These are phyloP conservation scores for Leccinum griseonigrum DNA, from an alignment of 1,284 basidiomycete species.

Conservation along the genomic window DNA sequence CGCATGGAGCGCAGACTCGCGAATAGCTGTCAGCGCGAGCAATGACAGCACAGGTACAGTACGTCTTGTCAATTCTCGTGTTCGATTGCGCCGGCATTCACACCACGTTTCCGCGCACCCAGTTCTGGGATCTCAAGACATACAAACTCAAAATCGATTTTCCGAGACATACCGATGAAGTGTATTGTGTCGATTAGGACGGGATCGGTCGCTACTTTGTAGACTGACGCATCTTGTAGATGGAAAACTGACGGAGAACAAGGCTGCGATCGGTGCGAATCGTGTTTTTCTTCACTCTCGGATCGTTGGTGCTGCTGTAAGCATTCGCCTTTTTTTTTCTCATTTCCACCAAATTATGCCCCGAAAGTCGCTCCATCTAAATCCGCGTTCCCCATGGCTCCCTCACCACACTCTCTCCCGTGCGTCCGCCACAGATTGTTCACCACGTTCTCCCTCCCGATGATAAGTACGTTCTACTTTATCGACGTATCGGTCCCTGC, in stretches of 20 bases:
- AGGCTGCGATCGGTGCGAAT: conserved; percentile 5
- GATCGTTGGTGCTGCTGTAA: conserved; percentile 8
- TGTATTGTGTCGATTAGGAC: conserved; percentile 96
- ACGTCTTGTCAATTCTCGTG: conserved; percentile 19
- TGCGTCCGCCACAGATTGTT: conserved; percentile 7
- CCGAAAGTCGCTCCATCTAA: not conserved
- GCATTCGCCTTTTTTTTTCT: not conserved
- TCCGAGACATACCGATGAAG: conserved; percentile 96
- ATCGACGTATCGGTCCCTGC: conserved; percentile 7
- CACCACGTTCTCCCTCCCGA: conserved; percentile 11
- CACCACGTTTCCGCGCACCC: not conserved
- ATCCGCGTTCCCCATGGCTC: not conserved
- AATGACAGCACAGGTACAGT: conserved; percentile 97
- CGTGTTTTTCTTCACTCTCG: conserved; percentile 5
- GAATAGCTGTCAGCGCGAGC: conserved; percentile 90
- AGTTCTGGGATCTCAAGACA: conserved; percentile 96
- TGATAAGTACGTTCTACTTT: conserved; percentile 14
- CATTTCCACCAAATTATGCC: not conserved
- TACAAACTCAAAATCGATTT: conserved; percentile 86
- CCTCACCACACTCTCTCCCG: not conserved
- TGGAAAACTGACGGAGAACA: conserved; percentile 18
- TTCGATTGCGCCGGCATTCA: not conserved
- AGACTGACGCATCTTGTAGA: conserved; percentile 17
- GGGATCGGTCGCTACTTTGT: conserved; percentile 42
- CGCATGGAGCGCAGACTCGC: conserved; percentile 93